Conservation (phyloP, 208 protist genomes). For the Trichomonas gallinae region DNA sequence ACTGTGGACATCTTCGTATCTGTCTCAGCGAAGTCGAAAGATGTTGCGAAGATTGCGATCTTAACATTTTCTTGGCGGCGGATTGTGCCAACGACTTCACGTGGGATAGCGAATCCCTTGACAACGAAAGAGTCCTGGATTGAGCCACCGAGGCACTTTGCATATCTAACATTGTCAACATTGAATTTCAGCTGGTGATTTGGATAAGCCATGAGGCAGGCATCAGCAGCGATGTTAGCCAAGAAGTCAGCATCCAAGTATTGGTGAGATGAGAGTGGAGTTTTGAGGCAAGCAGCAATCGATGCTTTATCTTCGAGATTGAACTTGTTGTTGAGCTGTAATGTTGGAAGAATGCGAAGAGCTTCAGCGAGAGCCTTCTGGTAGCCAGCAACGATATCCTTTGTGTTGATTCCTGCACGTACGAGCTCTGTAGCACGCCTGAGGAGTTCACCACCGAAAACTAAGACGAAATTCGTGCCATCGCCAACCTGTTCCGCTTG, state of each 20-base stretch:
- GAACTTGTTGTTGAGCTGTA: constrained; percentile 40
- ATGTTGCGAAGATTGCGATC: constrained; percentile 87
- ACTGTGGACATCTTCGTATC: constrained; percentile 73
- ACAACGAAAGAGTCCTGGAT: constrained; percentile 73
- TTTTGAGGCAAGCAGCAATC: constrained; percentile 27
- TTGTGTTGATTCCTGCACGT: constrained; percentile 82
- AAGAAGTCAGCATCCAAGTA: not conserved
- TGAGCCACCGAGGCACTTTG: constrained; percentile 86
- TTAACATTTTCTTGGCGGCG: constrained; percentile 81
- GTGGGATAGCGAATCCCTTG: constrained; percentile 86
- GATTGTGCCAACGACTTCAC: constrained; percentile 53
- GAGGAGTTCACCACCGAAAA: constrained; percentile 91
- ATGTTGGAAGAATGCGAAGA: constrained; percentile 66
- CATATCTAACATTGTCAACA: constrained; percentile 92
- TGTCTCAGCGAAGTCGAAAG: constrained; percentile 79
- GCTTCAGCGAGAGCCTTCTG: constrained; percentile 70
- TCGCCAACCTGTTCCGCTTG: constrained; percentile 93
- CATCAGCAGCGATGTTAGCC: not conserved
- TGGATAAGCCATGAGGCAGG: not conserved
- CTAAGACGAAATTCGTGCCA: constrained; percentile 94
- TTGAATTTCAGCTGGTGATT: constrained; percentile 23
- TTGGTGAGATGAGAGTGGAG: not conserved
- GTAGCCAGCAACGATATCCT: constrained; percentile 93
- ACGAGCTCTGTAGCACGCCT: constrained; percentile 83
- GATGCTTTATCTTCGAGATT: constrained; percentile 50